Conservation (phyloP, 129 eudicot species). For the Apium graveolens region DNA sequence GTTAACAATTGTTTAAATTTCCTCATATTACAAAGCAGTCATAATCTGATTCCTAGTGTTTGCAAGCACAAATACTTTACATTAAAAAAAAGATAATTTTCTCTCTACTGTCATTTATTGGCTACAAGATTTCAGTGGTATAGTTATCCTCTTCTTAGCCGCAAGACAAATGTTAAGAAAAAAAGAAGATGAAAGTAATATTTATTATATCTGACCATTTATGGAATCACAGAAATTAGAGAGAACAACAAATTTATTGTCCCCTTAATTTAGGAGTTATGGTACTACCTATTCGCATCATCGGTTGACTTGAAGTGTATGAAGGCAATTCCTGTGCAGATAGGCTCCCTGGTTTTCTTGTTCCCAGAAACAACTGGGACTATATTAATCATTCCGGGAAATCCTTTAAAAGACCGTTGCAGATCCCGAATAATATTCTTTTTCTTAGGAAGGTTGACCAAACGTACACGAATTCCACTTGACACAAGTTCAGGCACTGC, state of each 20-base stretch:
- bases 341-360: constrained; percentile 83
- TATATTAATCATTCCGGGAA: constrained; percentile 60
- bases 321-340: constrained; percentile 81
- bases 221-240: neutral
- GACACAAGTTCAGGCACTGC: constrained; percentile 35
- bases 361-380: constrained; percentile 69
- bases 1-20: neutral
- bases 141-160: neutral
- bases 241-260: neutral
- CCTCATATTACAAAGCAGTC: too few species aligned
- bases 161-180: neutral
- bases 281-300: constrained; percentile 67
- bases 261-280: neutral
- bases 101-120: neutral
- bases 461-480: constrained; percentile 67
- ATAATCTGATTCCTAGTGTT: neutral
- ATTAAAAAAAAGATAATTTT: neutral
- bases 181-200: neutral
- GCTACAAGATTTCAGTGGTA: neutral
- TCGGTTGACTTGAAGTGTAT: constrained; percentile 54
- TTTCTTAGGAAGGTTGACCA: constrained; percentile 84
- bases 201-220: neutral
- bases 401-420: constrained; percentile 58
- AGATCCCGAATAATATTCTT: constrained; percentile 77
- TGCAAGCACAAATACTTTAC: neutral